Percentiles rank a stretch among this genome's conserved stretches.
phyloP scores from a whole-genome alignment of 129 eudicot genomes.

The Chrysanthemum lavandulifolium region DNA sequence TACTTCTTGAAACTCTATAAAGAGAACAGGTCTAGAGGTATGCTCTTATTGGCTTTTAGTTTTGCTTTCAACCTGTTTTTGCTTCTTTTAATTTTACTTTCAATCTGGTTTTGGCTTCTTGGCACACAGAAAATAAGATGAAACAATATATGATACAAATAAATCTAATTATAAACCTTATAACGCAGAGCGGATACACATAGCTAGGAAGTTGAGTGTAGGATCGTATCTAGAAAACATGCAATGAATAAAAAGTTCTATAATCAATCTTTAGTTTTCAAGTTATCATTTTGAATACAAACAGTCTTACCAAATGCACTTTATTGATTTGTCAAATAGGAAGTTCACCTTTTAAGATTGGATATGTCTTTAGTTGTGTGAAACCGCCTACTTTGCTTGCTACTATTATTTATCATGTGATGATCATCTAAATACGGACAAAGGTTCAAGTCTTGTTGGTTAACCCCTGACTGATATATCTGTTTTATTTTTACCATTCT shows the following conservation, averaged over 20 bases:
- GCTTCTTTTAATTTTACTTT: constrained; percentile 13
- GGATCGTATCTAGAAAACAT: constrained; percentile 1
- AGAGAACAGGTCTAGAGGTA: constrained; percentile 86
- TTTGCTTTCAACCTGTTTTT: constrained; percentile 13
- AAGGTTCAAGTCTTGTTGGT: neutral
- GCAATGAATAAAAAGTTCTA: neutral
- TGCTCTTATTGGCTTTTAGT: neutral
- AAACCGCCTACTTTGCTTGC: too few species aligned
- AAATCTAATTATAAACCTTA: neutral
- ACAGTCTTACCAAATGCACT: neutral
- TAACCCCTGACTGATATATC: neutral
- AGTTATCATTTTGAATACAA: neutral
- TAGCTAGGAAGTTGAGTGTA: constrained; percentile 5
- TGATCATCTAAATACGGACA: too few species aligned
- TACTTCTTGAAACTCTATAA: constrained; percentile 58
- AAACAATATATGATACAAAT: neutral
- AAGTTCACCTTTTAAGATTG: neutral
- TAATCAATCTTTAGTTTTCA: neutral
- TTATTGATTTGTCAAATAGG: neutral
- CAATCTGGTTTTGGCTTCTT: neutral
- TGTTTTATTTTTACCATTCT: neutral
- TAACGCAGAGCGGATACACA: neutral
- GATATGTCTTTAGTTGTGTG: too few species aligned
- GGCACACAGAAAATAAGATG: neutral
- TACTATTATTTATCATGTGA: too few species aligned